Evolutionary conservation across 78 protist genomes (phyloP).

Genomic region (Diacronema lutheri): DNA sequence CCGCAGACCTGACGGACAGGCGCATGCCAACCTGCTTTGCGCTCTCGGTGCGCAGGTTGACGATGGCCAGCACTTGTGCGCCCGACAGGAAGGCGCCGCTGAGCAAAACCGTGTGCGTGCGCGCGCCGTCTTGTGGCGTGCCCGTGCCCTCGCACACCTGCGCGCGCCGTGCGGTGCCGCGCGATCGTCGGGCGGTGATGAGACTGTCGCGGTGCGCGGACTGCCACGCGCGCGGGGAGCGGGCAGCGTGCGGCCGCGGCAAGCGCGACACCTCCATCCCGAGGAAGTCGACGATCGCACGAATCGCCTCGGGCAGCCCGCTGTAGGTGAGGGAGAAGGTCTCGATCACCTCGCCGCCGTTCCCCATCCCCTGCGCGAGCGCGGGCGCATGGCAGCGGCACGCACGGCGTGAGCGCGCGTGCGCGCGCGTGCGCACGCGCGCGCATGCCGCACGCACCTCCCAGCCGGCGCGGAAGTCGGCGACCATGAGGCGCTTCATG

Average conservation of each 20-base stretch:
- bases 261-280: constrained; percentile 78
- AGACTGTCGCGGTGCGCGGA: no score
- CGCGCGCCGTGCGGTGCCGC: constrained; percentile 27
- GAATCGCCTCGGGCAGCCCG: constrained; percentile 61
- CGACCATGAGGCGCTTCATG: constrained; percentile 24
- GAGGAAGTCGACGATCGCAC: constrained; percentile 51
- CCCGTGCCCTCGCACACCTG: neutral
- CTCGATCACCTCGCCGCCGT: constrained; percentile 59
- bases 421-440: no score
- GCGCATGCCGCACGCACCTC: constrained; percentile 17
- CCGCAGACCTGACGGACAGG: constrained; percentile 26
- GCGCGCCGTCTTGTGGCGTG: neutral
- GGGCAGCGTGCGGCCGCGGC: constrained; percentile 28
- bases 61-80: constrained; percentile 33
- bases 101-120: constrained; percentile 57
- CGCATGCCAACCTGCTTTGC: constrained; percentile 25
- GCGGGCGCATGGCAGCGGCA: no score
- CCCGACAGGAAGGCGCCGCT: constrained; percentile 48
- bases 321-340: constrained; percentile 60
- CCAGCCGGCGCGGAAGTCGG: constrained; percentile 73
- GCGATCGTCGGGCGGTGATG: neutral
- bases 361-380: constrained; percentile 16
- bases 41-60: constrained; percentile 44
- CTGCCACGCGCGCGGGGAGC: neutral
- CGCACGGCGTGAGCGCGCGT: no score